Conservation (phyloP, 768 basidiomycete species). For the Nevesoporus exiguus region DNA sequence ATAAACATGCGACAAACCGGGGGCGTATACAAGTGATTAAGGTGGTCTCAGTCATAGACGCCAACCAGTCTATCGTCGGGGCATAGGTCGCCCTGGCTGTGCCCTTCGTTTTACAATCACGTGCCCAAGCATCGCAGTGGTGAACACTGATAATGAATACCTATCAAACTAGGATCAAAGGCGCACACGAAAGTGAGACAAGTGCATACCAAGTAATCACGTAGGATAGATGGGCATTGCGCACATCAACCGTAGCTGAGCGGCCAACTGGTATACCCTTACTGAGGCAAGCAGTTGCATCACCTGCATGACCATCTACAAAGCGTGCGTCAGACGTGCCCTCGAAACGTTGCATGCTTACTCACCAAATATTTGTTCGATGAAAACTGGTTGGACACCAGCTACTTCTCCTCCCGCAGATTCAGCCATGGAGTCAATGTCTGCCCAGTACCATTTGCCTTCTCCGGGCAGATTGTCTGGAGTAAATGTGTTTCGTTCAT, state of each 20-base stretch:
- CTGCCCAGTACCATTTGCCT: constrained; percentile 91
- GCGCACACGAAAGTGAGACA: not conserved
- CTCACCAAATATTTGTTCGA: constrained; percentile 91
- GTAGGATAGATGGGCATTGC: constrained; percentile 94
- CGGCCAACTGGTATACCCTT: constrained; percentile 87
- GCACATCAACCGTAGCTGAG: constrained; percentile 74
- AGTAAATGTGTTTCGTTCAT: constrained; percentile 74
- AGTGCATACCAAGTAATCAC: constrained; percentile 83
- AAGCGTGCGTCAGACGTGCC: constrained; percentile 5
- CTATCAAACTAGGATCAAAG: constrained; percentile 39
- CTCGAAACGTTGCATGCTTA: not conserved
- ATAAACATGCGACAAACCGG: not conserved
- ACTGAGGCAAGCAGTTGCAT: constrained; percentile 52
- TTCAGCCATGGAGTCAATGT: constrained; percentile 76
- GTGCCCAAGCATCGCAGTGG: constrained; percentile 76
- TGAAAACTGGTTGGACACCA: constrained; percentile 80
- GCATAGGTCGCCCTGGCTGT: constrained; percentile 50
- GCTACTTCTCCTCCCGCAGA: constrained; percentile 68
- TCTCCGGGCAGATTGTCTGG: constrained; percentile 80
- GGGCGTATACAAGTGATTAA: constrained; percentile 6
- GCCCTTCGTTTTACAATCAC: constrained; percentile 55
- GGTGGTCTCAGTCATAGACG: not conserved
- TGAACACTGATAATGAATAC: constrained; percentile 87
- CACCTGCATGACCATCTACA: constrained; percentile 81
- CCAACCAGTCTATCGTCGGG: constrained; percentile 38